phyloP scores from a whole-genome alignment of 306 rosid genomes.

The Boehmeria nivea region DNA sequence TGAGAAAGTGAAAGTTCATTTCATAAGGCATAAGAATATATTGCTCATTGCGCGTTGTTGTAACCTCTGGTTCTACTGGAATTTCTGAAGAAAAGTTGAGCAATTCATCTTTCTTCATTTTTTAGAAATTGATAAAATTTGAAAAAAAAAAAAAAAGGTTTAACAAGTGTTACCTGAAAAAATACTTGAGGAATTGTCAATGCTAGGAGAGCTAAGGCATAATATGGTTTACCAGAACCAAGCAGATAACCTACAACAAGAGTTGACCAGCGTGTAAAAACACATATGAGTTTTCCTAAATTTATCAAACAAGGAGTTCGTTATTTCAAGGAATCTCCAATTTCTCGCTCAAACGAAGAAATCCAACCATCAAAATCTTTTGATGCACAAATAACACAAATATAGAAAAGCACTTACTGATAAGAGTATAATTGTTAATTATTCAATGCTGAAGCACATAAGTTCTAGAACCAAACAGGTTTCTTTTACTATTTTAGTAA shows the following conservation, averaged over 20 bases:
- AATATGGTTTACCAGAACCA: conserved; percentile 81
- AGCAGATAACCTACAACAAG: conserved; percentile 72
- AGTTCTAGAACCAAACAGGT: too few species aligned
- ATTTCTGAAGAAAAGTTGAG: neutral
- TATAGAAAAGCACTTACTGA: too few species aligned
- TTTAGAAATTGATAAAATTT: neutral
- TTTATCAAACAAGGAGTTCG: neutral
- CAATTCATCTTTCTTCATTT: neutral
- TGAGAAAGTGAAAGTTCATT: neutral
- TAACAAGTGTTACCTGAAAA: conserved; percentile 82
- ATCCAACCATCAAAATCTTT: too few species aligned
- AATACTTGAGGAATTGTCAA: conserved; percentile 76
- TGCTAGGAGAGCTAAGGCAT: conserved; percentile 78
- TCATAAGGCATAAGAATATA: neutral
- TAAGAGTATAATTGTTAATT: too few species aligned
- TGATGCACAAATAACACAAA: neutral
- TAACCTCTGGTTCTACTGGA: neutral
- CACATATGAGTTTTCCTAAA: neutral
- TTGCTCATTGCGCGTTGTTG: neutral
- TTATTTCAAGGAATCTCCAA: too few species aligned
- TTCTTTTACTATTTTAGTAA: too few species aligned
- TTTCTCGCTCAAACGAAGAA: too few species aligned
- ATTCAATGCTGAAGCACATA: too few species aligned
- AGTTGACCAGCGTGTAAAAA: conserved; percentile 2
- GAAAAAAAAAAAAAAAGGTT: neutral